phyloP scores from a whole-genome alignment of 1,284 basidiomycete species.

The Pholiota adiposa region DNA sequence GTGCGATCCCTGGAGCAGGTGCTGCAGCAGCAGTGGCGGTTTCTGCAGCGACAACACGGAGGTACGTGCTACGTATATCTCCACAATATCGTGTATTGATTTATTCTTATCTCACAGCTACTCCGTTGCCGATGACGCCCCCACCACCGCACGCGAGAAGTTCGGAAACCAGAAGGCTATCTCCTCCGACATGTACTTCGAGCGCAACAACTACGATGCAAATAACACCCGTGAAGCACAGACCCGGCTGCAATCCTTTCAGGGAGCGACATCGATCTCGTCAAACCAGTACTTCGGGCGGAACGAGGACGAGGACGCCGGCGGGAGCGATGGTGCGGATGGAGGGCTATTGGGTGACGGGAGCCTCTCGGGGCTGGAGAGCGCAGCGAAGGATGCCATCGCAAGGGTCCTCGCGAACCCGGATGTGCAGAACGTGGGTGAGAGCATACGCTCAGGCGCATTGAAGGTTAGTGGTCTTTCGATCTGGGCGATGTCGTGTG shows the following conservation, averaged over 20 bases:
- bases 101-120: constrained; percentile 24
- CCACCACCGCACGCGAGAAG: constrained; percentile 85
- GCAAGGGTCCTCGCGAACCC: constrained; percentile 84
- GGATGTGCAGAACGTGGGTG: constrained; percentile 88
- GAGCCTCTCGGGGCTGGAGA: constrained; percentile 76
- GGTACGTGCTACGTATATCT: constrained; percentile 40
- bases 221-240: constrained; percentile 77
- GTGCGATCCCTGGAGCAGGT: constrained; percentile 70
- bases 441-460: constrained; percentile 82
- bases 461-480: constrained; percentile 68
- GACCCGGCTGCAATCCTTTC: constrained; percentile 82
- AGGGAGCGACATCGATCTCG: constrained; percentile 93
- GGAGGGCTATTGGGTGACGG: constrained; percentile 68
- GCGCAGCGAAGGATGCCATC: constrained; percentile 81
- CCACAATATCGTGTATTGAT: neutral
- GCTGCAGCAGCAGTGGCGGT: constrained; percentile 55
- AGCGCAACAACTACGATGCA: constrained; percentile 88
- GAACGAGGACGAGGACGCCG: constrained; percentile 70
- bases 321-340: constrained; percentile 38
- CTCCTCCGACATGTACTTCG: constrained; percentile 98
- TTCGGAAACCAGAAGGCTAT: constrained; percentile 95
- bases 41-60: constrained; percentile 43
- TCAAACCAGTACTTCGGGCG: constrained; percentile 96
- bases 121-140: constrained; percentile 60
- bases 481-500: neutral